Evolutionary conservation across 2,329 filamentous ascomycete genomes (phyloP).

Genomic region (Colletotrichum sp.): DNA sequence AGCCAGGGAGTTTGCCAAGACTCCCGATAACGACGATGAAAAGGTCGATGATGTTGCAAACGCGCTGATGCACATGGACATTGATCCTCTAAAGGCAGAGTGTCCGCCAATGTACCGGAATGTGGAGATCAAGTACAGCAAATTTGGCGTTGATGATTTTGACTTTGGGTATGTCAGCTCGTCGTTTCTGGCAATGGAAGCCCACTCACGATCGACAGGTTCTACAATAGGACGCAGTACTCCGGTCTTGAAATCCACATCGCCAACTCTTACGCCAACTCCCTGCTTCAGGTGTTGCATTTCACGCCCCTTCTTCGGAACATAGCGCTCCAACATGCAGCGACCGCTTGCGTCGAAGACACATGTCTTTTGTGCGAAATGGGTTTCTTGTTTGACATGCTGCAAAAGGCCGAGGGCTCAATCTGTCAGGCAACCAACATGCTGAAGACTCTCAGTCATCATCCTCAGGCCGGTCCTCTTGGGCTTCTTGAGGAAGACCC

Average conservation of each 20-base stretch:
- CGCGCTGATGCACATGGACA: conserved; percentile 69
- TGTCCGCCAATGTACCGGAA: conserved; percentile 90
- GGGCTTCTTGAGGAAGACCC: conserved; percentile 86
- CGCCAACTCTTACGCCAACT: conserved; percentile 93
- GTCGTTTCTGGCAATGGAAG: no score
- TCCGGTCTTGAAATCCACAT: conserved; percentile 97
- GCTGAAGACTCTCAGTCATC: conserved; percentile 84
- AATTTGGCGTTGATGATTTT: conserved; percentile 98
- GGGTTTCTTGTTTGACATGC: conserved; percentile 96
- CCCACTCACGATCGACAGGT: conserved; percentile 56
- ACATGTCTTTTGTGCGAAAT: conserved; percentile 91
- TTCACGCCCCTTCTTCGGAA: conserved; percentile 92
- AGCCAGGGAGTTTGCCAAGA: conserved; percentile 69
- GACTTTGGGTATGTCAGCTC: conserved; percentile 81
- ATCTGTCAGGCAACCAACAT: conserved; percentile 98
- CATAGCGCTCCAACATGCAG: conserved; percentile 85
- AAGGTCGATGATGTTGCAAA: conserved; percentile 61
- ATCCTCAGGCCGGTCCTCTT: conserved; percentile 77
- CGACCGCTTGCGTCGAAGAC: conserved; percentile 82
- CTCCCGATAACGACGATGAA: conserved; percentile 44
- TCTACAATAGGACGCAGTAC: conserved; percentile 91
- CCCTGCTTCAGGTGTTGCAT: conserved; percentile 87
- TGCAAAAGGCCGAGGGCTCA: conserved; percentile 91
- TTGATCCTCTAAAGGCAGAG: conserved; percentile 79
- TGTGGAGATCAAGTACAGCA: conserved; percentile 98